A percentile compares a stretch with the other conserved stretches of the same genome.
These are phyloP conservation scores for Daldinia sp. DNA, from an alignment of 2,329 filamentous ascomycete genomes.

Conservation along the genomic window DNA sequence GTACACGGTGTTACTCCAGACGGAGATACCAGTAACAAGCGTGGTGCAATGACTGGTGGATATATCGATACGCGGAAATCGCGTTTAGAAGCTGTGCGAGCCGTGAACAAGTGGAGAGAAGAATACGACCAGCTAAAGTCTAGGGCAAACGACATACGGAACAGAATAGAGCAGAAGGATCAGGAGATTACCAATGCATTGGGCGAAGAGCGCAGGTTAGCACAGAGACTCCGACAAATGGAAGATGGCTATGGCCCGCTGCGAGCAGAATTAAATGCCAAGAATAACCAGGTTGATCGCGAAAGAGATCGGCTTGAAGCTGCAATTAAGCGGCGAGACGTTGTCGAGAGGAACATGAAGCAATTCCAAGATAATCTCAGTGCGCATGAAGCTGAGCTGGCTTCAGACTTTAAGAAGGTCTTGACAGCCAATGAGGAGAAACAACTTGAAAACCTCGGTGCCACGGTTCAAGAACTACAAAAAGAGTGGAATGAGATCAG, in stretches of 20 bases:
- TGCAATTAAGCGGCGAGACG: slow-evolving; percentile 72
- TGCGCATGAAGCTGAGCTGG: slow-evolving; percentile 83
- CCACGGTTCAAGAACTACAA: slow-evolving; percentile 77
- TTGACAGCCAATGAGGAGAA: slow-evolving; percentile 85
- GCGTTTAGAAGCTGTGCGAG: slow-evolving; percentile 84
- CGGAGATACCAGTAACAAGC: slow-evolving; percentile 93
- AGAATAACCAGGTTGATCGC: slow-evolving; percentile 79
- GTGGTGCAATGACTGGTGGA: slow-evolving; percentile 94
- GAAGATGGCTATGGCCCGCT: slow-evolving; percentile 87
- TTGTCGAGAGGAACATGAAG: slow-evolving; percentile 80
- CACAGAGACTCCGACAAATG: slow-evolving; percentile 80
- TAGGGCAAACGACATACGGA: slow-evolving; percentile 74
- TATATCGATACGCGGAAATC: slow-evolving; percentile 90
- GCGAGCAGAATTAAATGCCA: slow-evolving; percentile 79
- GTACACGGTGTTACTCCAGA: slow-evolving; percentile 95
- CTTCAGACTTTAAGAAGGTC: slow-evolving; percentile 91
- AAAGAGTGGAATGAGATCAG: slow-evolving; percentile 82
- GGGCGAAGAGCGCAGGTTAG: slow-evolving; percentile 83
- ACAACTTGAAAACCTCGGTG: slow-evolving; percentile 78
- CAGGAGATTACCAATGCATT: slow-evolving; percentile 91
- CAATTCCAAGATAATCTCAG: slow-evolving; percentile 79
- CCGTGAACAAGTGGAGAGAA: slow-evolving; percentile 78
- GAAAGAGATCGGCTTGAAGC: slow-evolving; percentile 79
- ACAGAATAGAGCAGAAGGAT: slow-evolving; percentile 80
- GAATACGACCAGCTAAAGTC: slow-evolving; percentile 76